Evolutionary conservation across 2,329 filamentous ascomycete genomes (phyloP).

Genomic region (Xylaria sp.): DNA sequence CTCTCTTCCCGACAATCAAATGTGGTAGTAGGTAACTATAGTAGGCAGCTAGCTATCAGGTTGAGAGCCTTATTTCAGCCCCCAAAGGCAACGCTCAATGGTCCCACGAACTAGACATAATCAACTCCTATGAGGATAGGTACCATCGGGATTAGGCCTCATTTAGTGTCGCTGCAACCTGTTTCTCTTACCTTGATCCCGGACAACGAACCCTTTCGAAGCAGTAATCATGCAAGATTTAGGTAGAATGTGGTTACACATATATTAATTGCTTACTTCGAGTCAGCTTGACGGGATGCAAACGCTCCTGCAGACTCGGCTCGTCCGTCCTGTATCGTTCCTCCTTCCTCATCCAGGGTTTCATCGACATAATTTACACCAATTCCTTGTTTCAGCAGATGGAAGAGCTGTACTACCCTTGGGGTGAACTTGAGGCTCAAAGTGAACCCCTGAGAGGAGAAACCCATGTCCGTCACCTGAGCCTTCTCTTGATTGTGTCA

Average conservation of each 20-base stretch:
- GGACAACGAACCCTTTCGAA: neutral
- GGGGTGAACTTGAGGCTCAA: neutral
- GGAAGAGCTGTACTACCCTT: neutral
- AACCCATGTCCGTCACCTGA: neutral
- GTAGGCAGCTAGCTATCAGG: neutral
- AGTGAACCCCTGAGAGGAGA: neutral
- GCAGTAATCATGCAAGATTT: neutral
- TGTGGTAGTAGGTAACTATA: too few species aligned
- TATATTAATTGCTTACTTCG: conserved; percentile 25
- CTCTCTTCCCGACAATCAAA: neutral
- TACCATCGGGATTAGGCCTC: neutral
- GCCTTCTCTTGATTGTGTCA: neutral
- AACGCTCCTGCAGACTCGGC: conserved; percentile 5
- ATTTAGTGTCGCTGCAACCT: neutral
- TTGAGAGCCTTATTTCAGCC: conserved; percentile 17
- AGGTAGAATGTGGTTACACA: neutral
- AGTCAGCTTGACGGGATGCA: conserved; percentile 12
- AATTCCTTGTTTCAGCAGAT: neutral
- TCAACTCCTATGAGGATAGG: neutral
- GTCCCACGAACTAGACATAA: neutral
- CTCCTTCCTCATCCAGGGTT: neutral
- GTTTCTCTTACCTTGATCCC: neutral
- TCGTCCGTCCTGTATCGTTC: conserved; percentile 1
- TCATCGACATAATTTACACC: neutral
- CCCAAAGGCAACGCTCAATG: neutral